Evolutionary conservation across 495 filamentous ascomycete genomes (phyloP).

Genomic region (Lasiosphaeris hirsuta): DNA sequence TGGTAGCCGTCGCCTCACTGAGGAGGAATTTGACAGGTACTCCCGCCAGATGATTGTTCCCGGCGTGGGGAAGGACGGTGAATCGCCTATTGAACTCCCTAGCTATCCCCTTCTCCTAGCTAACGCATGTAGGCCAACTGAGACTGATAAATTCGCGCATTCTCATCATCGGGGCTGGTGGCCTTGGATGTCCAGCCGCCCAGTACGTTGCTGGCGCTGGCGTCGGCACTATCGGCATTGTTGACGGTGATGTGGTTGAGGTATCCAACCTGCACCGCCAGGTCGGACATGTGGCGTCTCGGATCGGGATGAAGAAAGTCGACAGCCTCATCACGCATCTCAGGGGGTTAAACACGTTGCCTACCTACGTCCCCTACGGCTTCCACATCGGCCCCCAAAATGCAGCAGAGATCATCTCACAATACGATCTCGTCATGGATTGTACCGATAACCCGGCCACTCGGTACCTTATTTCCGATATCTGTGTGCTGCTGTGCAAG

Average conservation of each 20-base stretch:
- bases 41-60: constrained; percentile 90
- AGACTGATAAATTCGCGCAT: constrained; percentile 66
- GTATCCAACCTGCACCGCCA: constrained; percentile 91
- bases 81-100: background rate
- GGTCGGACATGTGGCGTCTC: constrained; percentile 67
- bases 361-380: constrained; percentile 58
- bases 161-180: constrained; percentile 87
- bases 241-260: constrained; percentile 87
- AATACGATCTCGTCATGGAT: constrained; percentile 85
- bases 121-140: constrained; percentile 63
- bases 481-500: constrained; percentile 73
- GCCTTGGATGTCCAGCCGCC: constrained; percentile 87
- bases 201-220: constrained; percentile 87
- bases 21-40: constrained; percentile 57
- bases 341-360: constrained; percentile 62
- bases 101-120: background rate
- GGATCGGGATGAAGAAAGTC: constrained; percentile 77
- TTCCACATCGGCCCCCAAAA: constrained; percentile 61
- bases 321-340: constrained; percentile 71
- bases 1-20: constrained; percentile 11
- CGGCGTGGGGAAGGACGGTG: constrained; percentile 74
- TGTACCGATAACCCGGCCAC: constrained; percentile 91
- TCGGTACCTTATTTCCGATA: constrained; percentile 89
- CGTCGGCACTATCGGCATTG: constrained; percentile 75
- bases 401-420: constrained; percentile 57